A percentile compares a stretch with the other conserved stretches of the same genome.
Evolutionary conservation across 208 protist species (phyloP).

Genomic region (Trypanosoma melophagium): DNA sequence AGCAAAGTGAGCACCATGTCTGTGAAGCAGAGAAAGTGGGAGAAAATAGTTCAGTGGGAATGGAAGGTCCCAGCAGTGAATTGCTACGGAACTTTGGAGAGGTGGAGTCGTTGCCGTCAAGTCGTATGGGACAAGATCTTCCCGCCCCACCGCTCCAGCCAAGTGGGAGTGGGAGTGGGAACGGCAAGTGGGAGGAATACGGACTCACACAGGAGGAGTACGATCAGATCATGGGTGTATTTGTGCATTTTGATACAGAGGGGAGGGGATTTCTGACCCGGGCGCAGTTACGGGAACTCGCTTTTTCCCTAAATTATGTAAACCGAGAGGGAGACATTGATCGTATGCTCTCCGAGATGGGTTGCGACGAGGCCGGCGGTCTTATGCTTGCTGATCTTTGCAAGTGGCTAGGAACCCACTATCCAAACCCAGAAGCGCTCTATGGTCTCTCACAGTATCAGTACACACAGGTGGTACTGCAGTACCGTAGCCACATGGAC

Average conservation of each 20-base stretch:
- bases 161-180: background rate
- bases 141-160: too few species aligned
- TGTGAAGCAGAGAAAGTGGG: background rate
- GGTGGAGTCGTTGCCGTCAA: background rate
- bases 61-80: background rate
- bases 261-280: constrained; percentile 22
- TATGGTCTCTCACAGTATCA: constrained; percentile 38
- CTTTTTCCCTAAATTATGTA: constrained; percentile 35
- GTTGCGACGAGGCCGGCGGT: constrained; percentile 32
- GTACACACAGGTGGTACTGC: constrained; percentile 43
- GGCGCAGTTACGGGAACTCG: constrained; percentile 21
- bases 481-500: constrained; percentile 29
- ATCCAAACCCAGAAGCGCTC: constrained; percentile 29
- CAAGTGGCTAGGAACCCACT: constrained; percentile 26
- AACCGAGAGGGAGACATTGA: constrained; percentile 18
- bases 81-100: background rate
- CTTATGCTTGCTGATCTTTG: constrained; percentile 46
- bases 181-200: constrained; percentile 31
- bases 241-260: constrained; percentile 34
- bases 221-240: constrained; percentile 52
- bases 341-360: constrained; percentile 33
- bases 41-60: background rate
- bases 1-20: constrained; percentile 11
- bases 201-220: constrained; percentile 43
- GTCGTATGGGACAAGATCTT: too few species aligned